A percentile compares a stretch with the other conserved stretches of the same genome.
Conservation (phyloP, 305 asterid genomes). For the Caryopteris hybrid region DNA sequence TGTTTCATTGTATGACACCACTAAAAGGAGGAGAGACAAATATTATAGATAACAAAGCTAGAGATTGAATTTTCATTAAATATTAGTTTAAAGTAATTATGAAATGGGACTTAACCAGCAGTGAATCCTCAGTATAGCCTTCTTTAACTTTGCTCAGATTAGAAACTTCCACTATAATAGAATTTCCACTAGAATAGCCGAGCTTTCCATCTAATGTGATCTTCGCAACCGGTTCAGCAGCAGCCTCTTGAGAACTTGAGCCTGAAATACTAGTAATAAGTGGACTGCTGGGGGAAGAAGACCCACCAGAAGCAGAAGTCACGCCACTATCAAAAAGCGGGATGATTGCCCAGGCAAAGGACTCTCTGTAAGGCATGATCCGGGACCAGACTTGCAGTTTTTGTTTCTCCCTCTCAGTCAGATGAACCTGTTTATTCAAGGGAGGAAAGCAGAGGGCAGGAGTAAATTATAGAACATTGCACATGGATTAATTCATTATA, state of each 20-base stretch:
- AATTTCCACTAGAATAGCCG: slow-evolving; percentile 78
- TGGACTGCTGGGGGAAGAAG: slow-evolving; percentile 98
- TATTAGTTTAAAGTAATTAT: slow-evolving; percentile 5
- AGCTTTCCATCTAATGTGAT: slow-evolving; percentile 88
- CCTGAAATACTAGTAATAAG: slow-evolving; percentile 71
- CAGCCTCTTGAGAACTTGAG: slow-evolving; percentile 69
- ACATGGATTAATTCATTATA: slow-evolving; percentile 1
- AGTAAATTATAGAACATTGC: slow-evolving; percentile 15
- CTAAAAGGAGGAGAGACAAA: neutral
- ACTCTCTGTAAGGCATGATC: slow-evolving; percentile 92
- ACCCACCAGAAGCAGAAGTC: slow-evolving; percentile 73
- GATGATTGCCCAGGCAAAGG: slow-evolving; percentile 97
- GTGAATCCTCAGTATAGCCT: slow-evolving; percentile 93
- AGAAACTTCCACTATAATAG: slow-evolving; percentile 96
- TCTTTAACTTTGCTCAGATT: slow-evolving; percentile 98
- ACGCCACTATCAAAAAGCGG: slow-evolving; percentile 93
- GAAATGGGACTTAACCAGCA: slow-evolving; percentile 54
- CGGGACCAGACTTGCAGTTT: slow-evolving; percentile 98
- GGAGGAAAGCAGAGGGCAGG: slow-evolving; percentile 5
- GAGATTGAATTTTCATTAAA: slow-evolving; percentile 4
- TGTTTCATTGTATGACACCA: neutral
- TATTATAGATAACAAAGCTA: neutral
- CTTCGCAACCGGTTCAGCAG: slow-evolving; percentile 71
- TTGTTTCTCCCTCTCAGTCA: slow-evolving; percentile 97
- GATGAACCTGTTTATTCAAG: slow-evolving; percentile 58